Evolutionary conservation across 2,329 filamentous ascomycete species (phyloP), one percentile per base, ranked within the genome.

Genomic region (Chaetomiaceae sp.): DNA sequence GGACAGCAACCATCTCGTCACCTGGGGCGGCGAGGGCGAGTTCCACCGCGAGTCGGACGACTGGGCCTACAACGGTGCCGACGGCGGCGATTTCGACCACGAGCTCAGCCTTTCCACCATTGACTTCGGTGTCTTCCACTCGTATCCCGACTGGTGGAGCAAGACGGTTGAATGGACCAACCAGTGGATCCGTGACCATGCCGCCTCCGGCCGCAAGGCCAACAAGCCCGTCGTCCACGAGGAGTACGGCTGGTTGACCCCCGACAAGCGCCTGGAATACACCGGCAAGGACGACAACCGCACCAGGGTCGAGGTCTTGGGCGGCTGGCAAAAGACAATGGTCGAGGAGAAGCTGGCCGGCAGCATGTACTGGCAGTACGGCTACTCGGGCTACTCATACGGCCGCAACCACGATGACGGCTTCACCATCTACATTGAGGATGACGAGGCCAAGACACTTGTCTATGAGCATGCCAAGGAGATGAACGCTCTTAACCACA

Each of bases 1-100:
- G 4, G 78, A 81, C 60, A 55, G 65, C 0, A 62, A 75, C 55
- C 77, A 80, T 60, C 68, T 81, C 9, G 75, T 81, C 5, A 79
- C 78, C 12, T 76, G 71, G 56, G 78, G 78, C 37, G 76, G 74
- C 21, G 77, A 86, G 64, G 82, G 83, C 6, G 81, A 75, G 38
- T 80, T 80, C 65, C 74, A 76, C 60, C 54, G 64, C 7, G 57
- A 58, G 4, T 68, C 66, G 3, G 65, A 66, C 21, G 73, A 76
- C 60, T 73, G 70, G 65, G 62, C 68, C 3, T 76, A 76, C 61
- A 72, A 70, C 53, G 73, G 72, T 8, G 62, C 64, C 7, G 75
- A 80, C 52, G 77, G 77, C 4, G 72, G 74, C 20, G 76, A 81
- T 58, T 79, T 79, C 44, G 75, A 78, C 49, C 68, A 68, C 41